A percentile compares a stretch with the other conserved stretches of the same genome.
Conservation (phyloP, 768 basidiomycete species). For the Rhizopogon salebrosus region DNA sequence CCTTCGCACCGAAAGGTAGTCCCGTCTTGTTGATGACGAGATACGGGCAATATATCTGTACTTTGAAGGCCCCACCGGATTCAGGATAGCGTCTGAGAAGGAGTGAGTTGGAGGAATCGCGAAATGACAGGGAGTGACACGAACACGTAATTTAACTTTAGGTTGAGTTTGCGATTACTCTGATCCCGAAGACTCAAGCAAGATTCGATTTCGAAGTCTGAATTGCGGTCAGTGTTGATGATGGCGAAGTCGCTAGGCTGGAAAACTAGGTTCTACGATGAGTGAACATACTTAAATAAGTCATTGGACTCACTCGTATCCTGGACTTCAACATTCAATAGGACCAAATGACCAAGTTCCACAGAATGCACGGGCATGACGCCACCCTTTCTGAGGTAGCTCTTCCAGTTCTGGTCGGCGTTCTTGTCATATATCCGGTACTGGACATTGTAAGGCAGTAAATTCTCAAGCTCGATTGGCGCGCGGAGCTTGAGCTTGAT, state of each 20-base stretch:
- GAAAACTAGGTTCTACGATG: constrained; percentile 50
- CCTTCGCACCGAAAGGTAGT: constrained; percentile 70
- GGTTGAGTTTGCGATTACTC: constrained; percentile 67
- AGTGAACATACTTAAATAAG: not conserved
- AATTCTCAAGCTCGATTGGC: constrained; percentile 92
- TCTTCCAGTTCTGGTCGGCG: constrained; percentile 89
- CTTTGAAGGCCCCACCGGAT: constrained; percentile 93
- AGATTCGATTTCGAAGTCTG: constrained; percentile 82
- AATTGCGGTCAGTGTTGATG: constrained; percentile 89
- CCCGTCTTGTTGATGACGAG: constrained; percentile 91
- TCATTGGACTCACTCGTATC: constrained; percentile 64
- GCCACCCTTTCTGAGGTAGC: constrained; percentile 89
- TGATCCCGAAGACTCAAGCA: constrained; percentile 69
- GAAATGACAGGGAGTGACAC: constrained; percentile 23
- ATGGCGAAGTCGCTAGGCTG: constrained; percentile 96
- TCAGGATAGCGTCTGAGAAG: constrained; percentile 65
- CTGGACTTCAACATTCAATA: constrained; percentile 86
- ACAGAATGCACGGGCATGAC: constrained; percentile 96
- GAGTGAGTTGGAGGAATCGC: constrained; percentile 9
- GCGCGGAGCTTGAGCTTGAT: constrained; percentile 84
- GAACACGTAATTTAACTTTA: constrained; percentile 88
- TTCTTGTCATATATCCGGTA: constrained; percentile 98
- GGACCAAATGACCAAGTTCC: constrained; percentile 82
- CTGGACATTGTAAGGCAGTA: constrained; percentile 89
- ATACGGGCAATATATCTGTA: constrained; percentile 90